These are phyloP conservation scores for Halenospora varia DNA, from an alignment of 495 filamentous ascomycete species.

Conservation along the genomic window DNA sequence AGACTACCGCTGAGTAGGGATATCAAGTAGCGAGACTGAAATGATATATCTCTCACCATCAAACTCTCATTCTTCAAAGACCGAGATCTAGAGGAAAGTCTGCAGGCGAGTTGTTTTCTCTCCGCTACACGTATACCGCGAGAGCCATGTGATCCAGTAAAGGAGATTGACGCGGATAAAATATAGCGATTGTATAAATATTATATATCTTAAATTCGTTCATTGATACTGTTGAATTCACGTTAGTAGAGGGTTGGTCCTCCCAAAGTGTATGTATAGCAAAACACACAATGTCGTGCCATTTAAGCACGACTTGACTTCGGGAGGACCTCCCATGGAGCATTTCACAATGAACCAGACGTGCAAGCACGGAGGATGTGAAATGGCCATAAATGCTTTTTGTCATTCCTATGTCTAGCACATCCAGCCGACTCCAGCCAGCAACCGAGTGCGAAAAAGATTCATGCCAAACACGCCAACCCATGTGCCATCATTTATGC, in stretches of 20 bases:
- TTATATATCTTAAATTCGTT: not conserved
- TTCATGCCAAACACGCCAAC: slow-evolving; percentile 24
- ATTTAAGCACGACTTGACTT: slow-evolving; percentile 32
- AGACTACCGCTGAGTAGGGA: not conserved
- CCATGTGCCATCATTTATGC: slow-evolving; percentile 13
- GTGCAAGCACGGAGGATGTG: slow-evolving; percentile 42
- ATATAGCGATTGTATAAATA: slow-evolving; percentile 42
- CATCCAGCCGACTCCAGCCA: slow-evolving; percentile 20
- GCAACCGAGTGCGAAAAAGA: slow-evolving; percentile 19
- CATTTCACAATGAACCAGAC: slow-evolving; percentile 48
- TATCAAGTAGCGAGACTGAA: slow-evolving; percentile 1
- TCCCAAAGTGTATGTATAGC: slow-evolving; percentile 25
- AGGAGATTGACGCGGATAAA: slow-evolving; percentile 69
- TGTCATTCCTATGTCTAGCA: slow-evolving; percentile 28
- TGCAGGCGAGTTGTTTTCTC: slow-evolving; percentile 65
- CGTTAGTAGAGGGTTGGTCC: slow-evolving; percentile 19
- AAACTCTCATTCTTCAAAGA: slow-evolving; percentile 58
- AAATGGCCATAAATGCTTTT: slow-evolving; percentile 59
- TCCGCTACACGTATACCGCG: slow-evolving; percentile 79
- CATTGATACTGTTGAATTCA: slow-evolving; percentile 4
- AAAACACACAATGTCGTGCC: slow-evolving; percentile 19
- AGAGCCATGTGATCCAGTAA: slow-evolving; percentile 52
- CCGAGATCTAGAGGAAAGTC: slow-evolving; percentile 53
- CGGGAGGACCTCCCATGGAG: slow-evolving; percentile 61
- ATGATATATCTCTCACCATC: slow-evolving; percentile 66